Conservation (phyloP, 2,329 filamentous ascomycete species). For the Amauroascus niger region DNA sequence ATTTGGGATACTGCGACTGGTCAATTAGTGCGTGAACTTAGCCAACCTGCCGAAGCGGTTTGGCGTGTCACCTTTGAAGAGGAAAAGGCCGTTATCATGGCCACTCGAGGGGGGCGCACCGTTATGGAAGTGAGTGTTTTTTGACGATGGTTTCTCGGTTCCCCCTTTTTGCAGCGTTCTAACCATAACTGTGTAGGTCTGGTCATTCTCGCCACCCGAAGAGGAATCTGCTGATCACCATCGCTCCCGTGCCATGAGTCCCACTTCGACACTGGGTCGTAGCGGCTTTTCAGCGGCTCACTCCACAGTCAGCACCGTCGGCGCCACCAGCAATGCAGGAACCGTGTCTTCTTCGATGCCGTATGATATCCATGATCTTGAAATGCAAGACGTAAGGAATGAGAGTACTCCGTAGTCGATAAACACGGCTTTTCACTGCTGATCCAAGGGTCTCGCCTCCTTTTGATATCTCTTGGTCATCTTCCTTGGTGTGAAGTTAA, state of each 20-base stretch:
- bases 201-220: constrained; percentile 85
- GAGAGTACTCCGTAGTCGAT: constrained; percentile 8
- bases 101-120: constrained; percentile 70
- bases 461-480: neutral
- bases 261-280: constrained; percentile 15
- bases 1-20: constrained; percentile 96
- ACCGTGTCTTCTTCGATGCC: constrained; percentile 5
- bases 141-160: neutral
- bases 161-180: neutral
- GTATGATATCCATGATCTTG: constrained; percentile 12
- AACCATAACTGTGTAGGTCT: constrained; percentile 53
- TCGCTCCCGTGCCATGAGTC: constrained; percentile 64
- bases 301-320: neutral
- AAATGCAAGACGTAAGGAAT: constrained; percentile 12
- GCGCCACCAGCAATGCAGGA: constrained; percentile 4
- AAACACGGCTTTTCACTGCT: neutral
- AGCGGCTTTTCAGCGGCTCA: neutral
- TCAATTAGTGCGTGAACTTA: constrained; percentile 79
- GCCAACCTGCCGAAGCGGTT: constrained; percentile 83
- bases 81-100: constrained; percentile 95
- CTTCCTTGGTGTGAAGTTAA: neutral
- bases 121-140: constrained; percentile 79
- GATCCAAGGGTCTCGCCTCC: neutral
- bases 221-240: constrained; percentile 68
- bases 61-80: constrained; percentile 98